These are phyloP conservation scores for Termitomyces sp. DNA, from an alignment of 768 basidiomycete species.

Conservation along the genomic window DNA sequence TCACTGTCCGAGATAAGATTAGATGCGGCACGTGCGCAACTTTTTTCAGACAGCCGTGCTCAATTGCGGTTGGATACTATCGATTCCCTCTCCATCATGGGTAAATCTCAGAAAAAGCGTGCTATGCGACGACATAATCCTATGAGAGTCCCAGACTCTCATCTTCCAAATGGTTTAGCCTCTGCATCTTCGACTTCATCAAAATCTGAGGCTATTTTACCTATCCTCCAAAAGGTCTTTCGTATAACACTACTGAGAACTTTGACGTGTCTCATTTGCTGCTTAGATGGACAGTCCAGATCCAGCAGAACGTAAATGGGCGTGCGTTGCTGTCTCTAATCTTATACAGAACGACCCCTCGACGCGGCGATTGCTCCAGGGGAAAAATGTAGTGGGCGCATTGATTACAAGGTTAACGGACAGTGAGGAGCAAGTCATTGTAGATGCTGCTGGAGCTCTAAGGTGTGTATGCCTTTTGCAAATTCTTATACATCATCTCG, in stretches of 20 bases:
- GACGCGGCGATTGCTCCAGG: conserved; percentile 83
- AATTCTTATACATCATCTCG: background rate
- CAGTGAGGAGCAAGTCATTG: conserved; percentile 83
- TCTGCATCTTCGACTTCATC: conserved; percentile 68
- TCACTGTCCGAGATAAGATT: conserved; percentile 8
- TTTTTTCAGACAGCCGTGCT: background rate
- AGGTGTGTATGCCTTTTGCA: conserved; percentile 45
- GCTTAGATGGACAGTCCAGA: conserved; percentile 72
- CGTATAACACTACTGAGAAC: background rate
- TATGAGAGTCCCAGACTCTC: conserved; percentile 88
- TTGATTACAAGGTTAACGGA: conserved; percentile 87
- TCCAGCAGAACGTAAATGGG: conserved; percentile 84
- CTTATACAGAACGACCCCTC: conserved; percentile 94
- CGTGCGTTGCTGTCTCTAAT: conserved; percentile 94
- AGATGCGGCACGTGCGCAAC: conserved; percentile 10
- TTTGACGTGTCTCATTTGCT: background rate
- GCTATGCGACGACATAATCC: conserved; percentile 88
- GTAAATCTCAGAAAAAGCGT: conserved; percentile 89
- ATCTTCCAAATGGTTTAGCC: conserved; percentile 78
- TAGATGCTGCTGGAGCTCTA: conserved; percentile 85
- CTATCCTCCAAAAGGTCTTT: conserved; percentile 84
- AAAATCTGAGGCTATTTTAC: conserved; percentile 76
- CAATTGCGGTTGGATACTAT: background rate
- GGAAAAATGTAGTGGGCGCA: conserved; percentile 84
- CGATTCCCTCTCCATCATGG: conserved; percentile 49